Evolutionary conservation across 2,329 filamentous ascomycete species (phyloP).

Genomic region (Aciculosporium take): DNA sequence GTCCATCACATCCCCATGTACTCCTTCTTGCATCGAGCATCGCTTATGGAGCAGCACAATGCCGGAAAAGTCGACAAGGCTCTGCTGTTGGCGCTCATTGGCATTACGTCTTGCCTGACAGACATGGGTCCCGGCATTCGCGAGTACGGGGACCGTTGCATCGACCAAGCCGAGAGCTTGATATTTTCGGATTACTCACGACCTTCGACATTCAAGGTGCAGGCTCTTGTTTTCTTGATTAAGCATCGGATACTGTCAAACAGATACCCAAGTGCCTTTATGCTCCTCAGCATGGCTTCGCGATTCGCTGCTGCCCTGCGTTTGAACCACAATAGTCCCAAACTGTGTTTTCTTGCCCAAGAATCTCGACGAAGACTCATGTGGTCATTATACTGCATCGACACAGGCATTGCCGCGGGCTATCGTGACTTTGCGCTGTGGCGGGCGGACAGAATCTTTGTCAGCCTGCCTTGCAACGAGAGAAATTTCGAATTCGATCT

Average conservation of each 20-base stretch:
- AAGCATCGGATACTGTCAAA: conserved; percentile 30
- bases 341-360: conserved; percentile 25
- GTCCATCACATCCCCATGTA: conserved; percentile 45
- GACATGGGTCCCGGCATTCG: conserved; percentile 37
- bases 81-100: conserved; percentile 38
- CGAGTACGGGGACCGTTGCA: conserved; percentile 38
- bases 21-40: conserved; percentile 44
- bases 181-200: conserved; percentile 39
- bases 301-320: conserved; percentile 28
- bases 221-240: conserved; percentile 30
- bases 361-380: conserved; percentile 29
- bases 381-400: conserved; percentile 30
- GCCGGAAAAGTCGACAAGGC: conserved; percentile 40
- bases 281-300: conserved; percentile 29
- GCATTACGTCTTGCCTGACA: conserved; percentile 41
- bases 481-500: conserved; percentile 41
- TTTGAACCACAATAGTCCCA: conserved; percentile 27
- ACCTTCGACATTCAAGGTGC: conserved; percentile 42
- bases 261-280: conserved; percentile 29
- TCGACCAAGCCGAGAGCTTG: conserved; percentile 38
- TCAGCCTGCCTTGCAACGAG: conserved; percentile 29
- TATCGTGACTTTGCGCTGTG: conserved; percentile 31
- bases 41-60: conserved; percentile 44
- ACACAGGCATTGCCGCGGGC: conserved; percentile 27
- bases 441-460: conserved; percentile 25